phyloP scores from a whole-genome alignment of 176 grass and related monocot species.

The Thinopyrum elongatum region DNA sequence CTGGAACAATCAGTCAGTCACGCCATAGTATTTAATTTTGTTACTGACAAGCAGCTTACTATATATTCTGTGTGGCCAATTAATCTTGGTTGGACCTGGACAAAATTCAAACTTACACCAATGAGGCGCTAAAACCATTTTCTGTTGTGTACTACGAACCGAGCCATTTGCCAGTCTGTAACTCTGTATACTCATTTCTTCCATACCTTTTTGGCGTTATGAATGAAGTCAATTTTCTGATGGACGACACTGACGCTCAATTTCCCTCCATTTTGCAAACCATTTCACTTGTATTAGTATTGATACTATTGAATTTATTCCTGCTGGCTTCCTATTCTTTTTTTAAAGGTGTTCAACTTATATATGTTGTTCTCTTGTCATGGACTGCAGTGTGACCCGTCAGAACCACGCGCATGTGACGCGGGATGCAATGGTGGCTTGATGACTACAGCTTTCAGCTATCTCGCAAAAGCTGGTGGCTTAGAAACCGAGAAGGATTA shows the following conservation, averaged over 20 bases:
- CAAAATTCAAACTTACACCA: not conserved
- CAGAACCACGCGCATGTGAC: conserved; percentile 59
- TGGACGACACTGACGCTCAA: not conserved
- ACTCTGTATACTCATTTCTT: not conserved
- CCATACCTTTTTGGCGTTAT: not conserved
- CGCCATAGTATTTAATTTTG: not conserved
- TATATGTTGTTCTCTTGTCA: conserved; percentile 1
- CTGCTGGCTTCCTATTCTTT: not conserved
- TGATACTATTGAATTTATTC: not conserved
- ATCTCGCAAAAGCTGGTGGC: conserved; percentile 63
- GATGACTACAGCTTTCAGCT: conserved; percentile 84
- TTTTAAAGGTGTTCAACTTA: not conserved
- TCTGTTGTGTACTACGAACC: not conserved
- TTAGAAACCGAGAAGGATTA: conserved; percentile 73
- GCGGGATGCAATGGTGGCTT: conserved; percentile 82
- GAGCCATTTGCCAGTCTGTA: not conserved
- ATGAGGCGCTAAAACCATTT: not conserved
- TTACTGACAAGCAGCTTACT: not conserved
- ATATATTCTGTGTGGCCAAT: not conserved
- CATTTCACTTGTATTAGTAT: not conserved
- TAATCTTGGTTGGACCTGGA: not conserved
- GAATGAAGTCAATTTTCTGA: not conserved
- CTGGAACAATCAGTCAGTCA: not conserved
- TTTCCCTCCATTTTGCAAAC: not conserved
- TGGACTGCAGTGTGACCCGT: conserved; percentile 59